These are phyloP conservation scores for Magnaporthiopsis incrustans DNA, from an alignment of 2,329 filamentous ascomycete genomes.

Conservation along the genomic window DNA sequence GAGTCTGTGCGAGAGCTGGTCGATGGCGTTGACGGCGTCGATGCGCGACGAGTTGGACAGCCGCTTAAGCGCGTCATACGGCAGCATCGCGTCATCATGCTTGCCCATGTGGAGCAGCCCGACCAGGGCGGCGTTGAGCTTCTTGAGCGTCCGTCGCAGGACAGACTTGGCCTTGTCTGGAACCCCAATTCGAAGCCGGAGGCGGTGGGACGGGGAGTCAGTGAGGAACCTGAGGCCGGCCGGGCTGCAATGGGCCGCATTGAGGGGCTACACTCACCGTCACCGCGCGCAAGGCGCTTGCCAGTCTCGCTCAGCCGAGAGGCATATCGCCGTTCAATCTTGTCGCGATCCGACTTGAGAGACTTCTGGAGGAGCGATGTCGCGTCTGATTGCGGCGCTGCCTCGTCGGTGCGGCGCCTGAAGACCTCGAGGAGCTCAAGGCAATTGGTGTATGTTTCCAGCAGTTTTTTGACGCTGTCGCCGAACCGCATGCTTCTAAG, in stretches of 20 bases:
- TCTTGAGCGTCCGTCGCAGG: constrained; percentile 32
- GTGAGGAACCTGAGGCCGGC: background rate
- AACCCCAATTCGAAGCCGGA: background rate
- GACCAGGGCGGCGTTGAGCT: constrained; percentile 33
- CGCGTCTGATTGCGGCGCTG: constrained; percentile 6
- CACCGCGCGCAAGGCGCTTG: constrained; percentile 35
- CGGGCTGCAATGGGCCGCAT: background rate
- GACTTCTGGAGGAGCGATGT: constrained; percentile 25
- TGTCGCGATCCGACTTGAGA: constrained; percentile 30
- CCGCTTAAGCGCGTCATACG: constrained; percentile 38
- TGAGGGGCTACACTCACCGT: constrained; percentile 29
- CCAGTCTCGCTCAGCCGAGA: constrained; percentile 32
- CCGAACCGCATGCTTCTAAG: constrained; percentile 30
- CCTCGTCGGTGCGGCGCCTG: constrained; percentile 8
- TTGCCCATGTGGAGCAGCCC: constrained; percentile 27
- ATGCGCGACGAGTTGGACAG: constrained; percentile 38
- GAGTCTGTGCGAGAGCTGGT: constrained; percentile 32
- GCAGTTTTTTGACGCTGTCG: constrained; percentile 32
- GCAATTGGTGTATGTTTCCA: constrained; percentile 40
- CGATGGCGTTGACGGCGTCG: constrained; percentile 41
- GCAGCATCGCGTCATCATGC: constrained; percentile 23
- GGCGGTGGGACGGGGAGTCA: background rate
- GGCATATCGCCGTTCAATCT: constrained; percentile 35
- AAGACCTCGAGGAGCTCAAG: constrained; percentile 32
- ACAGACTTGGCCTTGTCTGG: constrained; percentile 18